Percentiles rank a stretch among this genome's conserved stretches.
These are phyloP conservation scores for Populus hybrid DNA, from an alignment of 441 rosid genomes.

Conservation along the genomic window DNA sequence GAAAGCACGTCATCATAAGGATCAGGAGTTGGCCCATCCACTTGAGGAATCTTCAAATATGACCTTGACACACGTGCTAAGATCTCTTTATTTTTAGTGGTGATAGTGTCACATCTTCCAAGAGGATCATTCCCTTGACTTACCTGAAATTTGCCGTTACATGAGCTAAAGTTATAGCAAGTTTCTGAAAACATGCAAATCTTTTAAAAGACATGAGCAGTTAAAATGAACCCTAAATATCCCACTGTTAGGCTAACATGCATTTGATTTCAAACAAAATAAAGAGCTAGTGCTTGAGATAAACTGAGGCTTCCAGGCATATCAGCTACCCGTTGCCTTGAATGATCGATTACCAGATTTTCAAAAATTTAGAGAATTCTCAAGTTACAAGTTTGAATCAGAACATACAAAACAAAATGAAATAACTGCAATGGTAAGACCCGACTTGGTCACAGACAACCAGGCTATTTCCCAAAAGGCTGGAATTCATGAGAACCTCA, in stretches of 20 bases:
- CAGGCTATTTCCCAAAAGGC: background rate
- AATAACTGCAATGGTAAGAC: background rate
- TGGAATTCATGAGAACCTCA: background rate
- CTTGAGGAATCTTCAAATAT: slow-evolving; percentile 66
- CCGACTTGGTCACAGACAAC: background rate
- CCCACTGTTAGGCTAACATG: background rate
- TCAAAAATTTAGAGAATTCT: background rate
- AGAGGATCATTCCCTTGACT: slow-evolving; percentile 28
- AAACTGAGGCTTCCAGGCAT: background rate
- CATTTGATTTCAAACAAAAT: background rate
- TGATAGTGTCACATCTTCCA: slow-evolving; percentile 18
- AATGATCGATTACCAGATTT: background rate
- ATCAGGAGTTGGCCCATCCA: slow-evolving; percentile 93
- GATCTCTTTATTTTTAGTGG: slow-evolving; percentile 25
- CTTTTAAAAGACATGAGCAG: background rate
- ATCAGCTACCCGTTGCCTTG: background rate
- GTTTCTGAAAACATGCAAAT: slow-evolving; percentile 2
- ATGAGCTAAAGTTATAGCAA: slow-evolving; percentile 10
- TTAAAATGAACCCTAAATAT: background rate
- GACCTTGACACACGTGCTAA: slow-evolving; percentile 29
- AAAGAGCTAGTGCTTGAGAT: background rate
- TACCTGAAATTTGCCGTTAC: slow-evolving; percentile 37
- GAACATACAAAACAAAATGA: background rate
- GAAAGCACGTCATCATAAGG: slow-evolving; percentile 90
- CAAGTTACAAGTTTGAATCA: background rate